Evolutionary conservation across 768 basidiomycete genomes (phyloP).

Genomic region (Tulasnella sp.): DNA sequence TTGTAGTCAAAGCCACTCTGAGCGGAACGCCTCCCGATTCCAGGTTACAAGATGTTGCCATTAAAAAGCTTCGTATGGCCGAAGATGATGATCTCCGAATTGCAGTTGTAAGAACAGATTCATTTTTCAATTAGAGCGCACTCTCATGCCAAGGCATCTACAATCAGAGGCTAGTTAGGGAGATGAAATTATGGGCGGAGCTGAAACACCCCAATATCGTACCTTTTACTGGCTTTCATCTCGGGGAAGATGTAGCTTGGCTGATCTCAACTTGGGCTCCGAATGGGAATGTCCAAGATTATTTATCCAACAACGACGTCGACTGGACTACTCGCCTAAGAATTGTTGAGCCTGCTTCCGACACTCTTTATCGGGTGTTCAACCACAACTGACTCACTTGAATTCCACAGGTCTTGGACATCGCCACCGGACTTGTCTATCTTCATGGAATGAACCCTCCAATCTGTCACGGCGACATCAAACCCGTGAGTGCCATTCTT

Average conservation of each 20-base stretch:
- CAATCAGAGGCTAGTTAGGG: background rate
- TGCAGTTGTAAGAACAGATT: background rate
- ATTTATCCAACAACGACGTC: background rate
- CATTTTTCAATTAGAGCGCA: background rate
- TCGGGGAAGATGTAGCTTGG: background rate
- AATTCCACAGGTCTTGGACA: conserved; percentile 11
- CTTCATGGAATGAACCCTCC: background rate
- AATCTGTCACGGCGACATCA: background rate
- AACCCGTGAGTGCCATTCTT: background rate
- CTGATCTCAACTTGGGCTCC: background rate
- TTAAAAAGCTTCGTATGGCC: background rate
- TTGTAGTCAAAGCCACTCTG: background rate
- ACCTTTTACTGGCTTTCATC: conserved; percentile 1
- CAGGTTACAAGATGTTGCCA: background rate
- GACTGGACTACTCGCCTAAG: background rate
- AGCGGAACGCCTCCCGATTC: background rate
- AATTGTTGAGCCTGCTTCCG: background rate
- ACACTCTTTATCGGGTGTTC: too few species aligned
- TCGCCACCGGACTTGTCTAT: background rate
- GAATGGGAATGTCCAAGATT: background rate
- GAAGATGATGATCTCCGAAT: background rate
- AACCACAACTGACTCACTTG: background rate
- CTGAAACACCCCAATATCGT: background rate
- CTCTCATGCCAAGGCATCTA: background rate
- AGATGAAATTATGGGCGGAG: background rate